These are phyloP conservation scores for Diplodia intermedia DNA, from an alignment of 2,329 filamentous ascomycete genomes.

Conservation along the genomic window DNA sequence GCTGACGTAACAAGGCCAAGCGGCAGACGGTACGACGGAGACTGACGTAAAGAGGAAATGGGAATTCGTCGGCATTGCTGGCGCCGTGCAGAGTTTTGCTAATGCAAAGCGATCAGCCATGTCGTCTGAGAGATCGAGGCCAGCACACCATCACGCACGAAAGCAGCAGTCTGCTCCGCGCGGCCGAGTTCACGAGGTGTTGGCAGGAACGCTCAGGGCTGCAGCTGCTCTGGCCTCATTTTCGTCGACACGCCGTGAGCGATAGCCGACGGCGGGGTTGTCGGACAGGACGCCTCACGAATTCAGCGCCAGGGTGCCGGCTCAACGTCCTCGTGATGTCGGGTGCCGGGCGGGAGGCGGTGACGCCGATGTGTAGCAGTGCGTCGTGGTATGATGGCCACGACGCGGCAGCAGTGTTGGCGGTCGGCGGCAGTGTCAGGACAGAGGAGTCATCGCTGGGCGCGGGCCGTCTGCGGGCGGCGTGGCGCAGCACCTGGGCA, in stretches of 20 bases:
- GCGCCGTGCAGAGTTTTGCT: constrained; percentile 18
- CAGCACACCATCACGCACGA: constrained; percentile 26
- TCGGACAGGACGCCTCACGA: constrained; percentile 27
- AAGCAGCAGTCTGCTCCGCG: constrained; percentile 28
- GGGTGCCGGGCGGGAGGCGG: constrained; percentile 11
- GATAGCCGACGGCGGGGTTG: constrained; percentile 26
- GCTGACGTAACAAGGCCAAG: constrained; percentile 16
- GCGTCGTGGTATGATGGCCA: constrained; percentile 27
- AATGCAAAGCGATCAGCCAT: constrained; percentile 20
- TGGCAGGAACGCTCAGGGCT: constrained; percentile 25
- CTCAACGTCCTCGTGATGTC: constrained; percentile 25
- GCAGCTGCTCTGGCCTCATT: constrained; percentile 27
- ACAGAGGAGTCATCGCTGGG: not conserved
- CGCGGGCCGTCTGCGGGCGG: not conserved
- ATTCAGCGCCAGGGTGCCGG: constrained; percentile 11
- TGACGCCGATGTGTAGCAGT: constrained; percentile 19
- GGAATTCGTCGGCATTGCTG: constrained; percentile 19
- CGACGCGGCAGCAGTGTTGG: constrained; percentile 15
- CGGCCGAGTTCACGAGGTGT: constrained; percentile 6
- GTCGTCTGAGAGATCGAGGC: constrained; percentile 21
- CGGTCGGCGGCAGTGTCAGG: constrained; percentile 18
- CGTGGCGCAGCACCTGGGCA: constrained; percentile 7
- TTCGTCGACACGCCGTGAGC: constrained; percentile 9
- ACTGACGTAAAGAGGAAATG: constrained; percentile 24
- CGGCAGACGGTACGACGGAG: constrained; percentile 11